Conservation (phyloP, 495 filamentous ascomycete genomes). For the Penicillium mononematosum region DNA sequence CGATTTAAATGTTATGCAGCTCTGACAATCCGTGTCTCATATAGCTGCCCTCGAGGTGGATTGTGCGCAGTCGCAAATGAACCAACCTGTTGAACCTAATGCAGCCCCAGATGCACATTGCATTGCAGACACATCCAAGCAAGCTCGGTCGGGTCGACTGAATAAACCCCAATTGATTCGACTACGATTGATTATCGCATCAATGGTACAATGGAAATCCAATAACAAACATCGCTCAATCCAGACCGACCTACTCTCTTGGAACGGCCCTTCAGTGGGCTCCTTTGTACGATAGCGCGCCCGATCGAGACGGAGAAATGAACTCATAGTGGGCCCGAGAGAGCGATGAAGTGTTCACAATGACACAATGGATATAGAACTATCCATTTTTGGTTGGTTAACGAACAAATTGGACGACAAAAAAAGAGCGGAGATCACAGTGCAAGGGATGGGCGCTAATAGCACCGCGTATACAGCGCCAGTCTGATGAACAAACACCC, state of each 20-base stretch:
- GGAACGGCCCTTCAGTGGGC: neutral
- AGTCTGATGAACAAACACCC: neutral
- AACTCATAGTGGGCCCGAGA: neutral
- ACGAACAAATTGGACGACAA: neutral
- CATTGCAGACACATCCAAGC: neutral
- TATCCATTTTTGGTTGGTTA: neutral
- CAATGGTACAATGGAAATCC: neutral
- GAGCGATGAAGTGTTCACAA: neutral
- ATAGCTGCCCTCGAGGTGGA: neutral
- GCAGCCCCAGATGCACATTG: neutral
- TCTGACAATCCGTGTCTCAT: slow-evolving; percentile 22
- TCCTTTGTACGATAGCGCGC: neutral
- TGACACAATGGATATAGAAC: no score
- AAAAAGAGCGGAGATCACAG: slow-evolving; percentile 6
- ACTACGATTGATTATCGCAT: neutral
- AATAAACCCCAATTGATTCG: neutral
- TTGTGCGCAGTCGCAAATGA: neutral
- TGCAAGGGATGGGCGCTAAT: slow-evolving; percentile 21
- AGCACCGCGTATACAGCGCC: neutral
- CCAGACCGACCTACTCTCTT: neutral
- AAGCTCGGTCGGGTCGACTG: neutral
- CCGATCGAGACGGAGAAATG: neutral
- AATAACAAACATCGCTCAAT: neutral
- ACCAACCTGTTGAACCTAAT: neutral
- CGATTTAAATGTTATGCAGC: slow-evolving; percentile 14